Evolutionary conservation across 2,329 filamentous ascomycete genomes (phyloP), one percentile per base, ranked within the genome.

Genomic region (Drechslerella coelobrocha): DNA sequence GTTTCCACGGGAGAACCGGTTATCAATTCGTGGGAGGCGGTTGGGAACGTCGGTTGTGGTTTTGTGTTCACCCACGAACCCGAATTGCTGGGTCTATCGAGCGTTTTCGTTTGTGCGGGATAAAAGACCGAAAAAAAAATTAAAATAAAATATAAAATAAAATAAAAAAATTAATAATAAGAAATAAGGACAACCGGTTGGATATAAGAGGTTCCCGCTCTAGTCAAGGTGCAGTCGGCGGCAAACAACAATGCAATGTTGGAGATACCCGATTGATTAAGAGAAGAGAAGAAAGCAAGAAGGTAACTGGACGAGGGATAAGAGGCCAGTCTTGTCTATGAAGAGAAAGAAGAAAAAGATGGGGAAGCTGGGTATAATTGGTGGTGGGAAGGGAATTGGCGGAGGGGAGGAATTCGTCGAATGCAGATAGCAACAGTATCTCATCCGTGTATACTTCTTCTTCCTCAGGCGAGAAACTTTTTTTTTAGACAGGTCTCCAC

Each of bases 371-470:
- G 57, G 65, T 69, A 62, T 62, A 54, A 61, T 62, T 61, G 57
- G 52, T 69, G 63, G 63, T 61, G 65, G 65, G 65, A 57, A 61
- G 65, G 65, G 45, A 50, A 62, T 57, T 34, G 43, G 37, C 41
- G 57, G 57, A 61, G 63, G 63, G 63, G 65, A 69, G 65, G 65
- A 69, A 69, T 69, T 69, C 65, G 65, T 69, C 45, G 57, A 69
- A 69, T 69, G 63, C 63, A 61, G 56, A 57, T 56, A 62, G 65
- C 57, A 61, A 37, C 63, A 61, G 55, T 68, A 57, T 56, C 61
- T 59, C 56, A 62, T 68, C 39, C 62, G 63, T 52, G 52, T 61
- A 62, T 68, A 55, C 62, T 19, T 61, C 55, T 55, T 51, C 41
- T 31, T 24, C 56, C 57, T 55, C 63, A 61, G 62, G 56, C 65